Evolutionary conservation across 306 rosid genomes (phyloP), one percentile per base, ranked within the genome.

Genomic region (Spatholobus suberectus): DNA sequence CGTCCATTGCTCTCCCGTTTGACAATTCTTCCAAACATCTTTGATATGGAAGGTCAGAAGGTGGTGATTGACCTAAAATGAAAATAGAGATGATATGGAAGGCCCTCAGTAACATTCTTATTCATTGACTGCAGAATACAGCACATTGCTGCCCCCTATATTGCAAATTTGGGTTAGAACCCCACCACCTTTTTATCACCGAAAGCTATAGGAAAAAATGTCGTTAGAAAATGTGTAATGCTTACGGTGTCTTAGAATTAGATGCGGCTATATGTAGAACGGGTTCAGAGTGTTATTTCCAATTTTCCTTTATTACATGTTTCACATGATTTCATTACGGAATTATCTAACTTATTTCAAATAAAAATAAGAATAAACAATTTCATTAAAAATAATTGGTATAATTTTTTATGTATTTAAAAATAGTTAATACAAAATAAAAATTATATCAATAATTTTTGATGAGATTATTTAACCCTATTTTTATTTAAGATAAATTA

Each of bases 181-280:
- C 44, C 59, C 44, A 7, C 44, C 51, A 20, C 20, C 54, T 5
- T 65, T 54, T 26, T 18, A 37, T 26, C 76, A 55, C 57, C 73
- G 2, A 43, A 59, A 58, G 54, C 27, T 52, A 49, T 51, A 5
- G 35, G 55, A 0, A n/a, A 65, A 34, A 40, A 17, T 2, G 27
- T 57, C n/a, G 47, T 14, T 29, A 23, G 24, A 20, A 23, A 58
- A 4, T 1, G 1, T 66, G 20, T 41, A 17, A 21, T 73, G 79
- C 46, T 57, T 62, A 68, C 4, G 15, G 11, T 69, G 52, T 61
- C 69, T 80, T 83, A 80, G 84, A 78, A 47, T 63, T 86, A 83
- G 84, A n/a, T 54, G 87, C 86, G 89, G 91, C 88, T 76, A 61
- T 34, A 41, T 86, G 76, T 88, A 77, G 51, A 73, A 81, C 66